Evolutionary conservation across 2,329 filamentous ascomycete species (phyloP), one percentile per base, ranked within the genome.

Genomic region (Trichoderma polysporum): DNA sequence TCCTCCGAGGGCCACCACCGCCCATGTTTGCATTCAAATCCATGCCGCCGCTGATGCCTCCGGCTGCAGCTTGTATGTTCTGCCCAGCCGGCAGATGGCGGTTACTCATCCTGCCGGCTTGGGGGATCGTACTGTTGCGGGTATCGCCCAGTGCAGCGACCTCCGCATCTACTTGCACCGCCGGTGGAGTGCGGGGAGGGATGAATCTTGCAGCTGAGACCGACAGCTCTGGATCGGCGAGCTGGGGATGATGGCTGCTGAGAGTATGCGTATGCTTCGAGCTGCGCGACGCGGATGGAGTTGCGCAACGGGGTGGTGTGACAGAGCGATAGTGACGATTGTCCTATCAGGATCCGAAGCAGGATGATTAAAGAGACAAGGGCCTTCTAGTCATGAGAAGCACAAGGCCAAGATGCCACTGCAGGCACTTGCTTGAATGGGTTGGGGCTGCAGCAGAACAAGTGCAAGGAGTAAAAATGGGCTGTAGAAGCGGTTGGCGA

Each of bases 61-160:
- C 75, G 68, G 73, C 74, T 70, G 76, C 79, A 76, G 81, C 82
- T 75, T 82, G 84, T 81, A 86, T 84, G 78, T 84, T 84, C 81
- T 89, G 88, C 85, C 90, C 90, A 87, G 88, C 88, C 87, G 89
- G 88, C 88, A 90, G 88, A 90, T 90, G 88, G 85, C 84, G 85
- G 81, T 83, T 83, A 83, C 88, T 90, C 90, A 92, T 92, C 89
- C 85, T 91, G 86, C 87, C 88, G 87, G 86, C 86, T 81, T 86
- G 84, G 85, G 86, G 78, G 72, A 71, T 73, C 70, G 74, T 72
- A 70, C 71, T 71, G 71, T 71, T 70, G 72, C 72, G 75, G 74
- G 74, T 69, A 76, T 71, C 76, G 76, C 73, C 73, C 74, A 75
- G 70, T 66, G 69, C 70, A 71, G 76, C 76, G 77, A 78, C 77